Percentiles rank a stretch among this genome's conserved stretches.
Conservation (phyloP, 2,329 filamentous ascomycete genomes). For the Emericellopsis cladophorae region DNA sequence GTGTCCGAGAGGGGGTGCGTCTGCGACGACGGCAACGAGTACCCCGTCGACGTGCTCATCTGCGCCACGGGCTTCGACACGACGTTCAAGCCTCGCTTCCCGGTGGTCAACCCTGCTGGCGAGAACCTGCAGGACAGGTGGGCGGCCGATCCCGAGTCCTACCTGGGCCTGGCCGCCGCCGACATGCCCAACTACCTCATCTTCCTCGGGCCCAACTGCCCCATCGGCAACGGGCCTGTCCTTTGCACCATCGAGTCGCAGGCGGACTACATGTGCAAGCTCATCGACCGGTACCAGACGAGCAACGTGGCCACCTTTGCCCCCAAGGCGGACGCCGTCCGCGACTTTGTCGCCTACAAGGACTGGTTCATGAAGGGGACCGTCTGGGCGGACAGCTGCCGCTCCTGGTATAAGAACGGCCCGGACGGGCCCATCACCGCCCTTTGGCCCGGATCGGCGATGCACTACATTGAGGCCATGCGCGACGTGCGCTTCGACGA, state of each 20-base stretch:
- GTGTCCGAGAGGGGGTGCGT: slow-evolving; percentile 31
- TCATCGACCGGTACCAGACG: slow-evolving; percentile 35
- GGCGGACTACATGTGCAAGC: slow-evolving; percentile 34
- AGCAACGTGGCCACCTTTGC: slow-evolving; percentile 26
- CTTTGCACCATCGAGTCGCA: slow-evolving; percentile 30
- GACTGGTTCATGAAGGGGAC: slow-evolving; percentile 28
- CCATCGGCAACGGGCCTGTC: slow-evolving; percentile 23
- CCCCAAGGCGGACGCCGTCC: slow-evolving; percentile 30
- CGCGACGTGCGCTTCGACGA: slow-evolving; percentile 30
- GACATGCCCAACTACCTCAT: slow-evolving; percentile 43
- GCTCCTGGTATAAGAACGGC: slow-evolving; percentile 34
- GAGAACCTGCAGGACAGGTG: slow-evolving; percentile 36
- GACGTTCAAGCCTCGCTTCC: slow-evolving; percentile 38
- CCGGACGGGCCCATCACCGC: slow-evolving; percentile 29
- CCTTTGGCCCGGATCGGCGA: slow-evolving; percentile 27
- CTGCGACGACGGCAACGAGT: slow-evolving; percentile 31
- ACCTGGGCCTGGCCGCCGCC: slow-evolving; percentile 39
- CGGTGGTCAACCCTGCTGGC: slow-evolving; percentile 32
- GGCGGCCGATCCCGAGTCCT: slow-evolving; percentile 30
- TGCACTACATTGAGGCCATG: slow-evolving; percentile 21
- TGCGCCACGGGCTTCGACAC: slow-evolving; percentile 46
- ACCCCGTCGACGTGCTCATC: slow-evolving; percentile 41
- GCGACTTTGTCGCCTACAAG: slow-evolving; percentile 34
- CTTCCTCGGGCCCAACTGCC: slow-evolving; percentile 26
- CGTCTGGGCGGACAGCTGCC: slow-evolving; percentile 25